Evolutionary conservation across 2,329 filamentous ascomycete genomes (phyloP).

Genomic region (Aureobasidium sp.): DNA sequence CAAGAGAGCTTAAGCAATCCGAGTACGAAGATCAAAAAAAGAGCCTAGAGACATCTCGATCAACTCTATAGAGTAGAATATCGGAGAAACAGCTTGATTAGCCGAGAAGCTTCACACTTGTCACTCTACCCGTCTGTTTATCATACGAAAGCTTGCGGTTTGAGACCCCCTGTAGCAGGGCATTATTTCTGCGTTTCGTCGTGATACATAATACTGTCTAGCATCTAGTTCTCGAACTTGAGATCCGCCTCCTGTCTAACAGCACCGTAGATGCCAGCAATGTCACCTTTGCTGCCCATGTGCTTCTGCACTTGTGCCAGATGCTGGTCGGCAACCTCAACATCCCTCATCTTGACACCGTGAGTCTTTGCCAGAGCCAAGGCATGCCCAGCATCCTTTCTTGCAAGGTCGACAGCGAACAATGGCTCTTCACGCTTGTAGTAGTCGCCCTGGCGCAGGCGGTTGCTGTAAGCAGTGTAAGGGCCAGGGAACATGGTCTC

Average conservation of each 20-base stretch:
- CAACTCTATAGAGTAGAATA: not conserved
- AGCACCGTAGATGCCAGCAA: conserved; percentile 75
- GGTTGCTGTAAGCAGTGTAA: conserved; percentile 63
- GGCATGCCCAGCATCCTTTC: conserved; percentile 75
- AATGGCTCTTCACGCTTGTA: conserved; percentile 67
- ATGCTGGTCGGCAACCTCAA: conserved; percentile 61
- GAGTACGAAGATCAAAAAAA: not conserved
- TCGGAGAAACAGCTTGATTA: not conserved
- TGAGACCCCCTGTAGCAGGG: not conserved
- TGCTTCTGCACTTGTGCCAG: conserved; percentile 61
- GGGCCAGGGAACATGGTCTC: conserved; percentile 66
- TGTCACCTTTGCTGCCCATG: conserved; percentile 62
- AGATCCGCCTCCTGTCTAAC: conserved; percentile 66
- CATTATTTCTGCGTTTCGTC: not conserved
- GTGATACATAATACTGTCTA: not conserved
- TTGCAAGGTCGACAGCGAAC: conserved; percentile 71
- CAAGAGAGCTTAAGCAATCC: conserved; percentile 31
- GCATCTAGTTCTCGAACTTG: conserved; percentile 48
- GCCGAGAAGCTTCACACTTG: not conserved
- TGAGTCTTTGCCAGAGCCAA: conserved; percentile 53
- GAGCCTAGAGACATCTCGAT: not conserved
- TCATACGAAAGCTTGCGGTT: not conserved
- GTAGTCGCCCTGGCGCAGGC: conserved; percentile 71
- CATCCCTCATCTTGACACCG: conserved; percentile 54
- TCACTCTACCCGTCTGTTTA: not conserved